A percentile compares a stretch with the other conserved stretches of the same genome.
These are phyloP conservation scores for Rhodamnia rubescens DNA, from an alignment of 345 rosid species.

Conservation along the genomic window DNA sequence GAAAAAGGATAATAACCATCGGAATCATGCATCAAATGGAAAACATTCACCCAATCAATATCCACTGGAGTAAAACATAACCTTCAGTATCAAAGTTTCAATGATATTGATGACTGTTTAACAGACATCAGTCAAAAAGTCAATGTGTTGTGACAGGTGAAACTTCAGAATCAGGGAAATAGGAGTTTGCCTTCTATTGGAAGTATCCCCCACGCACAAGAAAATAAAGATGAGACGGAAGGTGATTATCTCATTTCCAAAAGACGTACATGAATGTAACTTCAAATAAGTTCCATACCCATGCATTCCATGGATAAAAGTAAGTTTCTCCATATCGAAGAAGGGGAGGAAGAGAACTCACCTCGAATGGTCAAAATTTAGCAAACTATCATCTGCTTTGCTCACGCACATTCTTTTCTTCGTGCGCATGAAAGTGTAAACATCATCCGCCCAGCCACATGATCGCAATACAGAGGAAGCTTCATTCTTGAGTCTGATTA, in stretches of 20 bases:
- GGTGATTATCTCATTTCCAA: background rate
- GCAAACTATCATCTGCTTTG: conserved; percentile 19
- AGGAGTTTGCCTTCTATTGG: background rate
- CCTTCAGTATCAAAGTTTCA: background rate
- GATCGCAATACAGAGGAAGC: conserved; percentile 48
- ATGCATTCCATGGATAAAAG: background rate
- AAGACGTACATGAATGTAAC: background rate
- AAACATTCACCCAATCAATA: background rate
- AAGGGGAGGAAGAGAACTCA: conserved; percentile 22
- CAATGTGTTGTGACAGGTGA: background rate
- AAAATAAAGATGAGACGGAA: background rate
- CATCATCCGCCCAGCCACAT: conserved; percentile 65
- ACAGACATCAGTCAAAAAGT: background rate
- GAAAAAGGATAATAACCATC: background rate
- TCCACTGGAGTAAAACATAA: background rate
- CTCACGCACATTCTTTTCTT: conserved; percentile 40
- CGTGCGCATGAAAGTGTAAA: conserved; percentile 41
- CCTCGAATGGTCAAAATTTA: conserved; percentile 35
- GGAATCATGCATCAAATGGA: background rate
- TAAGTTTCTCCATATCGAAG: background rate
- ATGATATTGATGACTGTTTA: background rate
- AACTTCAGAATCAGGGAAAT: background rate
- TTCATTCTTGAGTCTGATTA: conserved; percentile 51
- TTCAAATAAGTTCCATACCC: background rate
- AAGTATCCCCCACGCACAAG: background rate